A percentile compares a stretch with the other conserved stretches of the same genome.
phyloP scores from a whole-genome alignment of 495 filamentous ascomycete genomes.

The Podospora pseudoanserina region DNA sequence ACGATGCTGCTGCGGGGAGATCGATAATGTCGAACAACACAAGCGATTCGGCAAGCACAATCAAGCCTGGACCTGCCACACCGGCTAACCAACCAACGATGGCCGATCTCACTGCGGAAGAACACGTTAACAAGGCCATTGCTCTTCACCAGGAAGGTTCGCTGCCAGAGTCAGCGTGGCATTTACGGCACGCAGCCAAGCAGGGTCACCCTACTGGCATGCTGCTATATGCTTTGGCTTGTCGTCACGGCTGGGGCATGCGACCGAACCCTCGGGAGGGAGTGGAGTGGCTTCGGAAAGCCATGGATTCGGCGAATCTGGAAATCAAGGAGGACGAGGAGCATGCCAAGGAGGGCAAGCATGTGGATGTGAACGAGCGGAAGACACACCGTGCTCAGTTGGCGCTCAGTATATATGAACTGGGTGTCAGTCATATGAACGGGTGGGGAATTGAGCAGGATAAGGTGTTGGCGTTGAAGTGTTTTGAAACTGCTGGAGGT shows the following conservation, averaged over 20 bases:
- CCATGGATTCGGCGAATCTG: constrained; percentile 75
- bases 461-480: constrained; percentile 79
- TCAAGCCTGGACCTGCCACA: constrained; percentile 55
- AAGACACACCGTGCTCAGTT: constrained; percentile 87
- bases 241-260: constrained; percentile 98
- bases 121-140: constrained; percentile 85
- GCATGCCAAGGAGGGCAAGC: constrained; percentile 57
- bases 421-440: constrained; percentile 96
- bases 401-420: constrained; percentile 89
- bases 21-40: constrained; percentile 53
- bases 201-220: constrained; percentile 85
- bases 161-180: constrained; percentile 89
- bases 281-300: constrained; percentile 82
- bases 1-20: constrained; percentile 35
- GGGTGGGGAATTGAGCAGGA: constrained; percentile 96
- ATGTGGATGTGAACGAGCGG: constrained; percentile 60
- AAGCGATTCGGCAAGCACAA: constrained; percentile 63
- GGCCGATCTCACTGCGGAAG: constrained; percentile 66
- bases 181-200: constrained; percentile 84
- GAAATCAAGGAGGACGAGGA: constrained; percentile 81
- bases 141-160: constrained; percentile 81
- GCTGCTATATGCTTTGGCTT: constrained; percentile 92
- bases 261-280: constrained; percentile 83
- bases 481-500: constrained; percentile 94
- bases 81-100: constrained; percentile 46